Conservation (phyloP, 2,329 filamentous ascomycete genomes). For the Beauveria sp. region DNA sequence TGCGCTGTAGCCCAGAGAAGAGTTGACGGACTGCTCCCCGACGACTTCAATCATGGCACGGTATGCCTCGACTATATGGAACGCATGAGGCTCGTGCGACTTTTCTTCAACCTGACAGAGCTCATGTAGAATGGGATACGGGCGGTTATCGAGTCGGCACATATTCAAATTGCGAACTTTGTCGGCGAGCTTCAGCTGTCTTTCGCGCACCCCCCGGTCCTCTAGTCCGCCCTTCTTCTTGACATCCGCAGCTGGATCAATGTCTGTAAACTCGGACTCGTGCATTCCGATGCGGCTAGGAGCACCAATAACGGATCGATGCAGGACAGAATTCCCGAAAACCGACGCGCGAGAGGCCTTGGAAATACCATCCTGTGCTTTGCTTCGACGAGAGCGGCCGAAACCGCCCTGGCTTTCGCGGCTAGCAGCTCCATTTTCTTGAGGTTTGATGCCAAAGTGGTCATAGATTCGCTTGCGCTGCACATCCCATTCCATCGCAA, state of each 20-base stretch:
- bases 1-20: constrained; percentile 52
- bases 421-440: constrained; percentile 38
- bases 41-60: constrained; percentile 72
- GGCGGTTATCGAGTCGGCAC: constrained; percentile 55
- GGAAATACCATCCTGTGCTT: constrained; percentile 43
- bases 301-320: constrained; percentile 80
- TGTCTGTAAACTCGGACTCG: constrained; percentile 59
- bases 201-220: constrained; percentile 71
- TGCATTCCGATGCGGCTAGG: constrained; percentile 62
- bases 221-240: constrained; percentile 47
- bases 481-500: constrained; percentile 91
- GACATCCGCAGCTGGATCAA: constrained; percentile 48
- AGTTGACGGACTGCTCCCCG: constrained; percentile 58
- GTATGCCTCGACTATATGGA: constrained; percentile 75
- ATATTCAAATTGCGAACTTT: constrained; percentile 74
- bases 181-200: constrained; percentile 73
- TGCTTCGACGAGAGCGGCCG: constrained; percentile 49
- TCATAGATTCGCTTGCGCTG: constrained; percentile 91
- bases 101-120: constrained; percentile 67
- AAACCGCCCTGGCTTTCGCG: constrained; percentile 49
- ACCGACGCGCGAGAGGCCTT: constrained; percentile 39
- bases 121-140: constrained; percentile 68
- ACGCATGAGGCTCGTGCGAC: constrained; percentile 62
- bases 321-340: constrained; percentile 56
- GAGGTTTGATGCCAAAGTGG: constrained; percentile 79